These are phyloP conservation scores for Glebionis coronaria DNA, from an alignment of 129 eudicot species.

Conservation along the genomic window DNA sequence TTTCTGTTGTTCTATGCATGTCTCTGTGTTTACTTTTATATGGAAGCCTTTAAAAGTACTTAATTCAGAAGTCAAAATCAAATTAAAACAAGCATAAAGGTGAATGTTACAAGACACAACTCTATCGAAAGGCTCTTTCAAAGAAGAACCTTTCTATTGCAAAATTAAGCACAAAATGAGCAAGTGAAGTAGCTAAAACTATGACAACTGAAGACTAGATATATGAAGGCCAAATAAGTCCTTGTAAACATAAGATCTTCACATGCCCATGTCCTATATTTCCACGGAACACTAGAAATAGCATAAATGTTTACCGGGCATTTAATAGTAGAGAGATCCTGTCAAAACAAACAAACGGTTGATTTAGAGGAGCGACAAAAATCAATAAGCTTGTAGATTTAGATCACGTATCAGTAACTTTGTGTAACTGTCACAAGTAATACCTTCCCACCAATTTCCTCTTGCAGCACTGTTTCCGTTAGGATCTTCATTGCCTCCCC, in stretches of 20 bases:
- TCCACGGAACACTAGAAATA: constrained; percentile 2
- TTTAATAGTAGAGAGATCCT: constrained; percentile 70
- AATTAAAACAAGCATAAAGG: neutral
- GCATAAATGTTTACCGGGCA: constrained; percentile 6
- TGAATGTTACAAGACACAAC: constrained; percentile 7
- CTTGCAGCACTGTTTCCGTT: constrained; percentile 54
- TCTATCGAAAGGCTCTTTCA: neutral
- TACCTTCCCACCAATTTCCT: constrained; percentile 97
- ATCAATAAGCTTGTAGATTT: neutral
- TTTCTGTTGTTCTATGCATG: neutral
- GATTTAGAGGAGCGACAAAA: neutral
- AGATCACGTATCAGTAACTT: neutral
- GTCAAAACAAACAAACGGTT: constrained; percentile 12
- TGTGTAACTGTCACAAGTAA: neutral
- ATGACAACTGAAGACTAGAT: neutral
- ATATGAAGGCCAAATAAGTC: neutral
- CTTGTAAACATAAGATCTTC: neutral
- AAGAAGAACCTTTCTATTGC: neutral
- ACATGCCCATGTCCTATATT: constrained; percentile 6
- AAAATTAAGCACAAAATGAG: neutral
- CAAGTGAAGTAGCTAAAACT: neutral
- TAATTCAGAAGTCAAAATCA: neutral
- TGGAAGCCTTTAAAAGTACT: neutral
- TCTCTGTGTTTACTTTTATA: neutral
- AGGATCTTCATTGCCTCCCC: constrained; percentile 44